Conservation (phyloP, 306 rosid genomes). For the Vicia sativa region DNA sequence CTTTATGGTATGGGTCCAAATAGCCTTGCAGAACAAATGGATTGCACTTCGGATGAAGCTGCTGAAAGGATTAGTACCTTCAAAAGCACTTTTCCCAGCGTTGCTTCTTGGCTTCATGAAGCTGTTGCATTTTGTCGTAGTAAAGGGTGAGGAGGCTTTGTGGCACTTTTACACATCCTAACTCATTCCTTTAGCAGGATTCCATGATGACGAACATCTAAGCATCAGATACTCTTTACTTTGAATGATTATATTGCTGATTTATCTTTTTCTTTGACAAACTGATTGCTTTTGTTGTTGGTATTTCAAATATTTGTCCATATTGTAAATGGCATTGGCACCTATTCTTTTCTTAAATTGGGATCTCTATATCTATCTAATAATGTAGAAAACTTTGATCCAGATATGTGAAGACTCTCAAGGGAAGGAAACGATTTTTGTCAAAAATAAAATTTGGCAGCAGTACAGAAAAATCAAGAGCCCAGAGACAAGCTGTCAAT, state of each 20-base stretch:
- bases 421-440: conserved; percentile 88
- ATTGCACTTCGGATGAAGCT: conserved; percentile 79
- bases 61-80: conserved; percentile 76
- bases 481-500: conserved; percentile 97
- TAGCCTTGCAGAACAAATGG: conserved; percentile 84
- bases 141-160: conserved; percentile 73
- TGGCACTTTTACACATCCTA: conserved; percentile 29
- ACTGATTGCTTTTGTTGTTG: background rate
- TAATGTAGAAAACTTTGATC: conserved; percentile 26
- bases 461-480: conserved; percentile 75
- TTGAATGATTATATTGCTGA: conserved; percentile 3
- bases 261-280: conserved; percentile 10
- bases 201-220: conserved; percentile 20
- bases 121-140: conserved; percentile 70
- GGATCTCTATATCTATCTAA: conserved; percentile 28
- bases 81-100: conserved; percentile 83
- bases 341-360: conserved; percentile 17
- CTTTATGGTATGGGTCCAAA: conserved; percentile 97
- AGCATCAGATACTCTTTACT: conserved; percentile 22
- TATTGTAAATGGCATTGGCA: background rate
- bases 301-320: background rate
- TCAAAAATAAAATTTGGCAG: conserved; percentile 83
- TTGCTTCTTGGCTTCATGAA: conserved; percentile 91
- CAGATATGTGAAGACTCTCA: conserved; percentile 81
- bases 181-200: conserved; percentile 9